These are phyloP conservation scores for Euphorbia peplus DNA, from an alignment of 345 rosid genomes.

Conservation along the genomic window DNA sequence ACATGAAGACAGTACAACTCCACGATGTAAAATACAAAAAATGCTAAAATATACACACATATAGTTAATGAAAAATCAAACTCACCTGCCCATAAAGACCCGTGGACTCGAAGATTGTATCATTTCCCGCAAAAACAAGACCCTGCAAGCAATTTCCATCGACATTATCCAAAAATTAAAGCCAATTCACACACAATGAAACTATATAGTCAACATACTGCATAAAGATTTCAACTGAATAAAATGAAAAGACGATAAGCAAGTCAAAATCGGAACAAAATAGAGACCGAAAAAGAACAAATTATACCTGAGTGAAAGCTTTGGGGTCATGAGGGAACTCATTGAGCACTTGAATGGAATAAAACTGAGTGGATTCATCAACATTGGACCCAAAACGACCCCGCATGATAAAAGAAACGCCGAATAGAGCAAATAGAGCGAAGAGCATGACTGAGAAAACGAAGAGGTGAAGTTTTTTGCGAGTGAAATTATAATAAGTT, in stretches of 20 bases:
- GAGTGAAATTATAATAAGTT: conserved; percentile 27
- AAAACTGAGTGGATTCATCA: conserved; percentile 8
- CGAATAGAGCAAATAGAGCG: conserved; percentile 7
- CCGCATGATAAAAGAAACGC: conserved; percentile 17
- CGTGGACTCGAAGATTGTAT: conserved; percentile 78
- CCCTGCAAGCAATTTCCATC: conserved; percentile 48
- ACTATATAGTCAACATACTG: not conserved
- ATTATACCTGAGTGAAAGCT: conserved; percentile 29
- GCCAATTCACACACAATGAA: not conserved
- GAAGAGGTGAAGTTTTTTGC: conserved; percentile 30
- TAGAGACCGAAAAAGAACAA: not conserved
- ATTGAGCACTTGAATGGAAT: conserved; percentile 21
- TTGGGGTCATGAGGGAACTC: conserved; percentile 32
- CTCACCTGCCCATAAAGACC: conserved; percentile 58
- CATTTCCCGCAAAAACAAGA: conserved; percentile 70
- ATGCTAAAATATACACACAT: not conserved
- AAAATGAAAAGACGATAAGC: not conserved
- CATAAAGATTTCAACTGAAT: not conserved
- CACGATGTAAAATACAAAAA: not conserved
- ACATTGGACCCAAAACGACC: not conserved
- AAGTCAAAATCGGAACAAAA: not conserved
- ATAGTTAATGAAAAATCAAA: conserved; percentile 1
- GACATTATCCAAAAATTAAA: not conserved
- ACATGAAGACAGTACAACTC: too few species aligned
- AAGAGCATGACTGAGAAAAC: conserved; percentile 21